Evolutionary conservation across 2,329 filamentous ascomycete genomes (phyloP), one percentile per base, ranked within the genome.

Genomic region (Colletotrichum sp.): DNA sequence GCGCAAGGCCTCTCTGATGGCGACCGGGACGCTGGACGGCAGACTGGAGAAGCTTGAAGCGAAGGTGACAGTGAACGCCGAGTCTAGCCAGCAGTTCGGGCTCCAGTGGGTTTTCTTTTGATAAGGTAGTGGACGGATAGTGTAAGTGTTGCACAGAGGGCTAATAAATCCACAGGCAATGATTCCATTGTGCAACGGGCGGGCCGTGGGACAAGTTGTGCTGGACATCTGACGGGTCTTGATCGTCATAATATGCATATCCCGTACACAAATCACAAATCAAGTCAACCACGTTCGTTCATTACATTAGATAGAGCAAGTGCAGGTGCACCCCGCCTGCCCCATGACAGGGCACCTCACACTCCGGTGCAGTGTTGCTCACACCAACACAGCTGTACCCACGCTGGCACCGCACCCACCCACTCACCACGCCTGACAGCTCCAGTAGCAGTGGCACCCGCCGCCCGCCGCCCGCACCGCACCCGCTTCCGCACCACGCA

Each of bases 401-500:
- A 31, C 29, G 29, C 29, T 31, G 29, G 6, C 29, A 54, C 69
- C 15, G 8, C 7, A 38, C 66, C 70, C 70, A 70, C 70, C 66
- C 59, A 65, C 47, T 54, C 70, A 34, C 47, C 57, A 47, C 66
- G 27, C 70, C 70, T 72, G 57, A 57, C 58, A 68, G 36, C 58
- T 18, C 55, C 43, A 51, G 43, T 51, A n/a, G n/a, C n/a, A 51
- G 43, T 51, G 43, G 43, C 43, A 51, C 43, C 43, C 43, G 43
- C 43, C 43, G 43, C 43, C 66, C 43, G 58, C 69, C 69, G 65
- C 69, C 65, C 69, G 69, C 64, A 69, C 64, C 59, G 36, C 59
- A 64, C 70, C 70, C 70, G 70, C 70, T 69, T 65, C 66, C 66
- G 66, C 34, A 59, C 70, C 66, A 36, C 66, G 59, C 59, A 58